A percentile compares a stretch with the other conserved stretches of the same genome.
These are phyloP conservation scores for Cyclostephanos tholiformis DNA, from an alignment of 108 stramenopile species.

Conservation along the genomic window DNA sequence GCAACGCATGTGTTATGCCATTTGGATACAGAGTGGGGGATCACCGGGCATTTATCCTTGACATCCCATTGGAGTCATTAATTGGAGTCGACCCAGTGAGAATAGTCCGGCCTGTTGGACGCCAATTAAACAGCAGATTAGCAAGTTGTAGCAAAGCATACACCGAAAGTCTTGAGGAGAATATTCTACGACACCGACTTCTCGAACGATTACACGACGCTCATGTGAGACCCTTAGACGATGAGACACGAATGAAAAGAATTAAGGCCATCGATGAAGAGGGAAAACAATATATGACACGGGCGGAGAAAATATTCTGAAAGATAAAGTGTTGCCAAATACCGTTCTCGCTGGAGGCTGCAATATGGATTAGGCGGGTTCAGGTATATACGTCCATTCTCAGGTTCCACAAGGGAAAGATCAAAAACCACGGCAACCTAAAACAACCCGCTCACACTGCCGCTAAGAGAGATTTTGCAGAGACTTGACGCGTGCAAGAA, in stretches of 20 bases:
- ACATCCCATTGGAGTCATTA: not conserved
- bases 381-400: not conserved
- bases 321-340: not conserved
- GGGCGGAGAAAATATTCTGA: not conserved
- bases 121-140: not conserved
- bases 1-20: too few relatives aligned
- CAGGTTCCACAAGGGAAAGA: not conserved
- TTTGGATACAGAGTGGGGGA: slow-evolving; percentile 9
- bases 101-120: not conserved
- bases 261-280: not conserved
- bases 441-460: not conserved
- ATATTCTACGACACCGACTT: not conserved
- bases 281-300: not conserved
- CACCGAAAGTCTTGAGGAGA: not conserved
- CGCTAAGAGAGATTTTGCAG: not conserved
- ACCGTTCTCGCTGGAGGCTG: not conserved
- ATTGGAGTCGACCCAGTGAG: not conserved
- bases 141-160: not conserved
- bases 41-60: slow-evolving; percentile 4
- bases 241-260: not conserved
- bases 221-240: not conserved
- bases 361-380: not conserved
- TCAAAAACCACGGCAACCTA: not conserved
- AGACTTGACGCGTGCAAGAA: not conserved
- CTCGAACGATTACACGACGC: not conserved